phyloP scores from a whole-genome alignment of 169 alveolate species.

The Cyclospora cayetanensis region DNA sequence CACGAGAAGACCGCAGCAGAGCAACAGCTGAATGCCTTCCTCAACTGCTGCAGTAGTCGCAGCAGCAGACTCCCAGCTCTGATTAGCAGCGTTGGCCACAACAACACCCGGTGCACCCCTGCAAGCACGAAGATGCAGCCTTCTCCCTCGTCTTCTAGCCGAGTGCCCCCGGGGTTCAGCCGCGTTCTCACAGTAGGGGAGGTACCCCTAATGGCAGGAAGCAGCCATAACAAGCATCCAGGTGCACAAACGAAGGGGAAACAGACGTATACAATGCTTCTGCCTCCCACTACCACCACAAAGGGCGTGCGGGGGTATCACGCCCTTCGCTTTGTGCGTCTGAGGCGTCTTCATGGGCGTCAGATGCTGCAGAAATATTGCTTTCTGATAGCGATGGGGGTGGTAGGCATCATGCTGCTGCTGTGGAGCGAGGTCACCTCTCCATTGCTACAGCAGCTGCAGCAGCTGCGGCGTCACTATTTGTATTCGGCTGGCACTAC shows the following conservation, averaged over 20 bases:
- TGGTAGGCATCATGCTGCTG: constrained; percentile 41
- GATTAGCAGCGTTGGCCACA: constrained; percentile 4
- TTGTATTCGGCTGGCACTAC: background rate
- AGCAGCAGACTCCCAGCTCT: background rate
- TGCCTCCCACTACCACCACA: background rate
- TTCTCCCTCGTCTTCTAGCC: background rate
- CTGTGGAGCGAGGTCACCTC: constrained; percentile 39
- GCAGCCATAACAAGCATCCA: constrained; percentile 34
- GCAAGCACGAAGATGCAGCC: constrained; percentile 22
- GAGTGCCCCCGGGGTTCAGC: constrained; percentile 65
- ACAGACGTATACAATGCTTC: constrained; percentile 32
- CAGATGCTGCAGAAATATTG: constrained; percentile 39
- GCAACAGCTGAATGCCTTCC: too few relatives aligned
- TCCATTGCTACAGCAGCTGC: constrained; percentile 36
- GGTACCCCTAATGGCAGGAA: constrained; percentile 58
- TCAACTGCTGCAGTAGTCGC: too few relatives aligned
- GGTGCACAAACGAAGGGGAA: constrained; percentile 6
- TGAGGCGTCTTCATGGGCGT: constrained; percentile 26
- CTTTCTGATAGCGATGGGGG: background rate
- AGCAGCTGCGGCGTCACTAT: background rate
- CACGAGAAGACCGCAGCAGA: too few relatives aligned
- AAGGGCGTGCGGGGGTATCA: constrained; percentile 54
- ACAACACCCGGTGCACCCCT: background rate
- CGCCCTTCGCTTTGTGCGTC: constrained; percentile 55
- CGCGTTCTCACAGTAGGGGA: constrained; percentile 66